These are phyloP conservation scores for Penicillium olsonii DNA, from an alignment of 2,329 filamentous ascomycete genomes.

Conservation along the genomic window DNA sequence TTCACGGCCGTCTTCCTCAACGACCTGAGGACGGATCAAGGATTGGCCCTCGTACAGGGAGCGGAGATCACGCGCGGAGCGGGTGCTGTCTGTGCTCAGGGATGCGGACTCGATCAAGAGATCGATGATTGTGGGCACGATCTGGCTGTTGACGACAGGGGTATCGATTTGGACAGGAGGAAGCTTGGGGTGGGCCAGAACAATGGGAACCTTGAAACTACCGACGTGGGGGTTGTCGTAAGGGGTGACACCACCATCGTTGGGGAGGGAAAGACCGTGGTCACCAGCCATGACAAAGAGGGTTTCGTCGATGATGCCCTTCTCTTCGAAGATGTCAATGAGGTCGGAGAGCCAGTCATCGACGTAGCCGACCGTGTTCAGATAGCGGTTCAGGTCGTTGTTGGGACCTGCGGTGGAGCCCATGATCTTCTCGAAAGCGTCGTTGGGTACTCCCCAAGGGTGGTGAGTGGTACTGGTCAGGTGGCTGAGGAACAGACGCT, in stretches of 20 bases:
- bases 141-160: conserved; percentile 33
- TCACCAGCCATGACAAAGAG: conserved; percentile 37
- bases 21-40: conserved; percentile 30
- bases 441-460: conserved; percentile 32
- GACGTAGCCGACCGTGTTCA: conserved; percentile 34
- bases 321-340: conserved; percentile 32
- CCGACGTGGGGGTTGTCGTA: conserved; percentile 36
- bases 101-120: conserved; percentile 34
- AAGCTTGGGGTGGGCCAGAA: conserved; percentile 35
- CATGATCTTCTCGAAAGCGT: conserved; percentile 27
- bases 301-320: conserved; percentile 35
- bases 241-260: conserved; percentile 36
- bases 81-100: conserved; percentile 23
- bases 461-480: conserved; percentile 38
- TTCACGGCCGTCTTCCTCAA: conserved; percentile 20
- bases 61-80: conserved; percentile 27
- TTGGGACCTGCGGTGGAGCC: conserved; percentile 20
- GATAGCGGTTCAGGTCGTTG: conserved; percentile 29
- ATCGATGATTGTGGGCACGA: conserved; percentile 35
- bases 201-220: conserved; percentile 37
- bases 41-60: conserved; percentile 37
- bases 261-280: conserved; percentile 38
- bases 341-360: conserved; percentile 36
- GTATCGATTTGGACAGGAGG: conserved; percentile 30
- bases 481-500: conserved; percentile 36